Evolutionary conservation across 306 rosid genomes (phyloP).

Genomic region (Ochetophila trinervis): DNA sequence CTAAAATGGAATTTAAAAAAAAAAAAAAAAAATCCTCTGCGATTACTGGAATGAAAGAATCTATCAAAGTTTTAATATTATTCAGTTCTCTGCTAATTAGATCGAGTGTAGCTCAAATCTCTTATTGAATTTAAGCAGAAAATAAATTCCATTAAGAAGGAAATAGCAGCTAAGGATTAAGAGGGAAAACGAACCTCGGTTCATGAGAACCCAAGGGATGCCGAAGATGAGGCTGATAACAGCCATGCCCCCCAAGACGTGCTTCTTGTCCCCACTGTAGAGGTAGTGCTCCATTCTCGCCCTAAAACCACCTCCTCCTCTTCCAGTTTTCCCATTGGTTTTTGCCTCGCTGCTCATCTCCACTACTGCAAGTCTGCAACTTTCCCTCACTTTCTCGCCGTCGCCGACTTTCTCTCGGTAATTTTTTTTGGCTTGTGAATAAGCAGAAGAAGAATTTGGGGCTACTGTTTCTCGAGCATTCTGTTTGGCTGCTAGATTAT

Average conservation of each 20-base stretch:
- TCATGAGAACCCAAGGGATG: slow-evolving; percentile 75
- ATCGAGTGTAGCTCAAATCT: not conserved
- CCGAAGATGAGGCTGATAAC: slow-evolving; percentile 54
- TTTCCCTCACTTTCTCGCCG: no score
- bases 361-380: not conserved
- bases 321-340: slow-evolving; percentile 26
- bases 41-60: no score
- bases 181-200: slow-evolving; percentile 42
- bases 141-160: not conserved
- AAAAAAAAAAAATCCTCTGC: no score
- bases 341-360: slow-evolving; percentile 59
- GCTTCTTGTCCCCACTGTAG: slow-evolving; percentile 87
- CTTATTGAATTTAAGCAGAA: not conserved
- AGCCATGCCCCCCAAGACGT: slow-evolving; percentile 69
- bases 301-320: slow-evolving; percentile 46
- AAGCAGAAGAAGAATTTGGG: no score
- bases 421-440: not conserved
- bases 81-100: no score
- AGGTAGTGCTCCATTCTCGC: slow-evolving; percentile 57
- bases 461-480: slow-evolving; percentile 53
- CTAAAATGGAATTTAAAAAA: no score
- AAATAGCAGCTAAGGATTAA: not conserved
- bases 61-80: no score
- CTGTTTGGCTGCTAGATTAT: not conserved
- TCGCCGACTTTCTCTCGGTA: slow-evolving; percentile 2